Conservation (phyloP, 163 green algal genomes). For the Scenedesmus sp. region DNA sequence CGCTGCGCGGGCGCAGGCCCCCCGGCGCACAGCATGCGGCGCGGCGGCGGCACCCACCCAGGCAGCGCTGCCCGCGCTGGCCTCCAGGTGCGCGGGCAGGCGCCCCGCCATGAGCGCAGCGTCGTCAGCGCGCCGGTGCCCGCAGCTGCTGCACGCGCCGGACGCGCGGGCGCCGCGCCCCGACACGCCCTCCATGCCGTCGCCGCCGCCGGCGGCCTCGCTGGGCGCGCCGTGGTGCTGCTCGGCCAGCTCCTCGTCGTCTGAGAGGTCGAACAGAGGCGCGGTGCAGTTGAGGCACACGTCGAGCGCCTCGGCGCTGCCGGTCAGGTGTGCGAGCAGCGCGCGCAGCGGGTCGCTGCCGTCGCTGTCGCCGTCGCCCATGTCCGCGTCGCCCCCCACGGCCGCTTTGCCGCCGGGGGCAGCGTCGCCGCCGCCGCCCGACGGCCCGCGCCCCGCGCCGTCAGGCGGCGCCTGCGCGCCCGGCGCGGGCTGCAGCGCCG, state of each 20-base stretch:
- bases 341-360: slow-evolving; percentile 2
- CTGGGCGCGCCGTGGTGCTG: not conserved
- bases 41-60: not conserved
- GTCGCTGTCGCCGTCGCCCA: not conserved
- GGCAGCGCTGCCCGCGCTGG: not conserved
- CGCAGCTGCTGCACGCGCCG: slow-evolving; percentile 34
- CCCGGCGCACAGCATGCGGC: too few relatives aligned
- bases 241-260: not conserved
- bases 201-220: not conserved
- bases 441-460: too few relatives aligned
- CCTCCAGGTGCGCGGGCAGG: not conserved
- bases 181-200: not conserved
- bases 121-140: slow-evolving; percentile 31
- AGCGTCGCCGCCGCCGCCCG: too few relatives aligned
- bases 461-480: too few relatives aligned
- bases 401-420: too few relatives aligned
- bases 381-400: not conserved
- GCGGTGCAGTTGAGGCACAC: slow-evolving; percentile 46
- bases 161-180: not conserved
- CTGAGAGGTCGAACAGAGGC: slow-evolving; percentile 1
- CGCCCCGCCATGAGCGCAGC: slow-evolving; percentile 22
- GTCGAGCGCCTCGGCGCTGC: slow-evolving; percentile 9
- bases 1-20: too few relatives aligned
- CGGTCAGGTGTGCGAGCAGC: slow-evolving; percentile 6
- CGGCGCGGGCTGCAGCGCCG: too few relatives aligned